Base-by-base conservation (phyloP, 2,329 filamentous ascomycete genomes). In the Akanthomyces lecanii region DNA sequence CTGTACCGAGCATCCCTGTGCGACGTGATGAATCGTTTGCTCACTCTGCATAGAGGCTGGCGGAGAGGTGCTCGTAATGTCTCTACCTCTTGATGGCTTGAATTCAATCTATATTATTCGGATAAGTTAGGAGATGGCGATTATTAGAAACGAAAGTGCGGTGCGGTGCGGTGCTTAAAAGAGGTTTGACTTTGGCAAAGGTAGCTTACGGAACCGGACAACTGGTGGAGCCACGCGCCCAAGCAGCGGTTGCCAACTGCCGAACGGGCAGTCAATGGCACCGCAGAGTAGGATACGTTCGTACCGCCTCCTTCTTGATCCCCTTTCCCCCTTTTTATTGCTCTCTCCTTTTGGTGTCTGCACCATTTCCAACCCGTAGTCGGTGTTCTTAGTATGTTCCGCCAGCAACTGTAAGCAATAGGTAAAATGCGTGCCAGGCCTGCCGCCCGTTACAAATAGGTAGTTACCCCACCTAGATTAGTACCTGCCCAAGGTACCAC, bases 171-270 rank as follows among this genome's bases (percentile, higher is more conserved):
- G 38, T 33, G 38, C 30, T 3, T 30, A 30, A 50, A n/a, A 51
- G 64, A 12, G 25, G 33, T n/a, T 38, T 50, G 45, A 40, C 42
- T 59, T 50, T 50, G 16, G 56, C 42, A 2, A 44, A 47, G n/a
- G 33, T 25, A 21, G 1, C 21, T 21, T 21, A 63, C 59, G 44
- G 48, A 61, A 50, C 66, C 75, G 72, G 69, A 68, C 66, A 65
- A 64, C 4, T 7, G n/a, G 56, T 59, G 56, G 56, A 40, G 56
- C 55, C 42, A 36, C 28, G 12, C 23, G 25, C 36, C 16, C 38
- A 40, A 3, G 38, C 14, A 40, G 38, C 16, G 4, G 3, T 40
- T 40, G 14, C 7, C 38, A 40, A 40, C 38, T 40, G 38, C 38
- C 38, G 38, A 40, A 40, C 11, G 38, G 10, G 38, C 38, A 16